Evolutionary conservation across 2,329 filamentous ascomycete genomes (phyloP).

Genomic region (Epichloe hybrida): DNA sequence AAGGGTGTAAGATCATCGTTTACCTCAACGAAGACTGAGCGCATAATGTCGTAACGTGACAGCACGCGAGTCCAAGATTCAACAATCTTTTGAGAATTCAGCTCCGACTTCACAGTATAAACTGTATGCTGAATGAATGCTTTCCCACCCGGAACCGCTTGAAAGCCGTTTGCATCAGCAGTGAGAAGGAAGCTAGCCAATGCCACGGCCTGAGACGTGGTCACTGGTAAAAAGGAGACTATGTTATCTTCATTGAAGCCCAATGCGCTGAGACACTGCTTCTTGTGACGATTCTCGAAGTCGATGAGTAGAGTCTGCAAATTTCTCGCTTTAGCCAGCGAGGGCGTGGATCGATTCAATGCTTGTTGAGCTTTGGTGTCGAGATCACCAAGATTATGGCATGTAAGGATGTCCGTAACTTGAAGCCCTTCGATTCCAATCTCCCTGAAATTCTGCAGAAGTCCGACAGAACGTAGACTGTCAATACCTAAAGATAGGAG

Average conservation of each 20-base stretch:
- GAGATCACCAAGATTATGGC: constrained; percentile 5
- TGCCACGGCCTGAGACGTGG: neutral
- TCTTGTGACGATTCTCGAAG: neutral
- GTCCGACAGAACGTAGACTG: constrained; percentile 20
- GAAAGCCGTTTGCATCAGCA: neutral
- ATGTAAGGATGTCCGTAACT: neutral
- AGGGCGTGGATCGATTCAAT: neutral
- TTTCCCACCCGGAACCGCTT: neutral
- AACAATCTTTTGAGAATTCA: neutral
- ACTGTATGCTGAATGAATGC: neutral
- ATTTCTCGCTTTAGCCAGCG: neutral
- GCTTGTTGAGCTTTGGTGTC: constrained; percentile 9
- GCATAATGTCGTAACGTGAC: neutral
- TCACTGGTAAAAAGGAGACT: neutral
- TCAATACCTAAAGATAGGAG: constrained; percentile 14
- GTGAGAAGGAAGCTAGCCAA: neutral
- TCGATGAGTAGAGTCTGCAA: neutral
- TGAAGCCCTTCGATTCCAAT: neutral
- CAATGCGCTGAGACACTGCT: neutral
- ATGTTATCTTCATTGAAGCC: neutral
- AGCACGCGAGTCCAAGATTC: neutral
- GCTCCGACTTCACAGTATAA: neutral
- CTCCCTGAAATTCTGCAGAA: constrained; percentile 18
- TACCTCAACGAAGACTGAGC: neutral
- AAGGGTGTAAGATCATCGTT: constrained; percentile 22